Conservation (phyloP, 352 stramenopile species). For the Phytopythium cucurbitacearum region DNA sequence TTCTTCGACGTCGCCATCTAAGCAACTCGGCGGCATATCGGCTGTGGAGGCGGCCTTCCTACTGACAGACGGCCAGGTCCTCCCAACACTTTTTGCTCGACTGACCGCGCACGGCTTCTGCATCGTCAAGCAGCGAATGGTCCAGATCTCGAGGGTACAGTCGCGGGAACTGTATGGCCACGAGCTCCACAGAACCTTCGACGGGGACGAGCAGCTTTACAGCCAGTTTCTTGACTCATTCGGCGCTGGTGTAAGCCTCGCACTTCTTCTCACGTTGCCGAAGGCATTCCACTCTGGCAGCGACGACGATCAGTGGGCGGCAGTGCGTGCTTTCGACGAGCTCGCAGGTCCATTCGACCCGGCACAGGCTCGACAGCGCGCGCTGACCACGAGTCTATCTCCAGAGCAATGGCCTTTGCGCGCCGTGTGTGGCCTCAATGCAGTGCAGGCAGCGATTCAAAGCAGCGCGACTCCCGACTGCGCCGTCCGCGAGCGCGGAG, state of each 20-base stretch:
- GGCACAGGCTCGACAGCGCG: conserved; percentile 30
- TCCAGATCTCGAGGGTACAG: conserved; percentile 35
- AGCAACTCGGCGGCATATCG: conserved; percentile 29
- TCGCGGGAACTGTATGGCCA: conserved; percentile 33
- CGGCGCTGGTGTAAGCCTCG: conserved; percentile 53
- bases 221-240: conserved; percentile 39
- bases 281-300: too few relatives aligned
- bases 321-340: conserved; percentile 4
- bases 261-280: conserved; percentile 49
- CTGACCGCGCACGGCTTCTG: conserved; percentile 60
- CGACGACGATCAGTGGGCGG: too few relatives aligned
- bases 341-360: conserved; percentile 65
- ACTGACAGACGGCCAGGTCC: conserved; percentile 34
- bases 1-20: background rate
- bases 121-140: conserved; percentile 25
- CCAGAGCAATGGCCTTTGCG: conserved; percentile 56
- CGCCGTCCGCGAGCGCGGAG: conserved; percentile 51
- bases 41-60: conserved; percentile 35
- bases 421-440: conserved; percentile 64
- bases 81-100: conserved; percentile 25
- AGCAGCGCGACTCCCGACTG: conserved; percentile 49
- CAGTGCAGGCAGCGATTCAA: conserved; percentile 61
- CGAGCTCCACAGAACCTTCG: conserved; percentile 24
- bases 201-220: conserved; percentile 22
- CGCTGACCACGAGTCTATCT: conserved; percentile 22